Evolutionary conservation across 2,329 filamentous ascomycete species (phyloP).

Genomic region (Ophiocordyceps camponoti-rufipedis): DNA sequence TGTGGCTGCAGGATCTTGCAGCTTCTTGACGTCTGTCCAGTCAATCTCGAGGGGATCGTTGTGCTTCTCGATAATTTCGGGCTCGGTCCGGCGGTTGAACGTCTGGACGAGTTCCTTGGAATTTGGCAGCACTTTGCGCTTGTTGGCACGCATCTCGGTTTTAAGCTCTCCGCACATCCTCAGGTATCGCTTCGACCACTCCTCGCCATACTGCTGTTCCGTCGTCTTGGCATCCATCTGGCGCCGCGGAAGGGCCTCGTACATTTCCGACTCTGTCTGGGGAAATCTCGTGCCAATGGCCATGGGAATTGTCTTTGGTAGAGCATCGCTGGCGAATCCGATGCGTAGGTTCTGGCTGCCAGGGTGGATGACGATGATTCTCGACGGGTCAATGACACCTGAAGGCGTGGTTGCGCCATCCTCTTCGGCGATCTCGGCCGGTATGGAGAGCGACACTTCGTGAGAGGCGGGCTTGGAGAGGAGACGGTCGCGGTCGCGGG

Average conservation of each 20-base stretch:
- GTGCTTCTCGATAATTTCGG: slow-evolving; percentile 80
- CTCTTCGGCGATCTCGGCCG: slow-evolving; percentile 36
- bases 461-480: slow-evolving; percentile 57
- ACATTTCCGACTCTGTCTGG: slow-evolving; percentile 67
- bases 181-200: slow-evolving; percentile 57
- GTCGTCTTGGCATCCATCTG: slow-evolving; percentile 42
- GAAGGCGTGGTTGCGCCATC: slow-evolving; percentile 35
- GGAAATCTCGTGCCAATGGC: slow-evolving; percentile 65
- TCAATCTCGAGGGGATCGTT: slow-evolving; percentile 89
- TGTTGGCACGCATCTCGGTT: slow-evolving; percentile 78
- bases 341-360: slow-evolving; percentile 92
- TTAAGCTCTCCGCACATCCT: slow-evolving; percentile 79
- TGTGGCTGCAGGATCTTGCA: slow-evolving; percentile 44
- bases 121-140: slow-evolving; percentile 89
- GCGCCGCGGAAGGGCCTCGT: slow-evolving; percentile 57
- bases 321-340: slow-evolving; percentile 83
- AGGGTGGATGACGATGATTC: slow-evolving; percentile 86
- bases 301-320: slow-evolving; percentile 91
- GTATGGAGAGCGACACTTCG: slow-evolving; percentile 41
- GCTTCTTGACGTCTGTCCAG: slow-evolving; percentile 66
- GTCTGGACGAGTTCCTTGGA: slow-evolving; percentile 92
- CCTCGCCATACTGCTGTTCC: slow-evolving; percentile 77
- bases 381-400: slow-evolving; percentile 57
- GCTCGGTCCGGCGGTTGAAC: slow-evolving; percentile 70
- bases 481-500: slow-evolving; percentile 74